A percentile compares a stretch with the other conserved stretches of the same genome.
Evolutionary conservation across 139 green algal genomes (phyloP).

Genomic region (Yamagishiella unicocca): DNA sequence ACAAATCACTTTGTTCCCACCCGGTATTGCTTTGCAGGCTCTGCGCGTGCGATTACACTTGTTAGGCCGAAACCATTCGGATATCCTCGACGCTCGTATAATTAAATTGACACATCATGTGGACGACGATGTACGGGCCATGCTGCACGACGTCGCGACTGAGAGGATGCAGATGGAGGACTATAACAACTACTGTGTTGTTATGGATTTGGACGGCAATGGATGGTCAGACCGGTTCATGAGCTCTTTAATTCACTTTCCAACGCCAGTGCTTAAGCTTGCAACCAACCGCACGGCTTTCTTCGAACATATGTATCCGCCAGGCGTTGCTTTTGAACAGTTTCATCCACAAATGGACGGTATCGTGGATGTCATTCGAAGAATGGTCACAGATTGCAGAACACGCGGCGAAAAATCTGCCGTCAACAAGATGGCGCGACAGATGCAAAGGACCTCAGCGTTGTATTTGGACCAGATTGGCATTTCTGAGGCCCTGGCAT

Average conservation of each 20-base stretch:
- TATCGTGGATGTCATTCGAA: too few relatives aligned
- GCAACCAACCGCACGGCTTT: conserved; percentile 58
- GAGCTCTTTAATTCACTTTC: conserved; percentile 47
- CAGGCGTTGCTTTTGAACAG: conserved; percentile 29
- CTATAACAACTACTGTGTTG: conserved; percentile 12
- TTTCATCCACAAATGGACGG: too few relatives aligned
- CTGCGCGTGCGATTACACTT: conserved; percentile 52
- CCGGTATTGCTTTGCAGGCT: too few relatives aligned
- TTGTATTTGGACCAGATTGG: too few relatives aligned
- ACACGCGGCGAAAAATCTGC: too few relatives aligned
- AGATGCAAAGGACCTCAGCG: too few relatives aligned
- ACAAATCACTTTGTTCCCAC: too few relatives aligned
- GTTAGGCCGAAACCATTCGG: conserved; percentile 35
- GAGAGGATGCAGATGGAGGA: conserved; percentile 23
- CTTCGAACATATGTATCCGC: conserved; percentile 59
- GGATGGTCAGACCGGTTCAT: conserved; percentile 64
- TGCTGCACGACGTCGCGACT: not conserved
- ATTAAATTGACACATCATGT: not conserved
- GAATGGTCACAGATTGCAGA: too few relatives aligned
- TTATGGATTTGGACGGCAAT: conserved; percentile 70
- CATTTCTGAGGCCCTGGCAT: too few relatives aligned
- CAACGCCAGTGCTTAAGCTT: conserved; percentile 65
- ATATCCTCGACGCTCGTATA: conserved; percentile 38
- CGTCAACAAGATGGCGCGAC: too few relatives aligned
- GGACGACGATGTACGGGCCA: not conserved